These are phyloP conservation scores for Haberlea rhodopensis DNA, from an alignment of 257 asterid genomes.

Conservation along the genomic window DNA sequence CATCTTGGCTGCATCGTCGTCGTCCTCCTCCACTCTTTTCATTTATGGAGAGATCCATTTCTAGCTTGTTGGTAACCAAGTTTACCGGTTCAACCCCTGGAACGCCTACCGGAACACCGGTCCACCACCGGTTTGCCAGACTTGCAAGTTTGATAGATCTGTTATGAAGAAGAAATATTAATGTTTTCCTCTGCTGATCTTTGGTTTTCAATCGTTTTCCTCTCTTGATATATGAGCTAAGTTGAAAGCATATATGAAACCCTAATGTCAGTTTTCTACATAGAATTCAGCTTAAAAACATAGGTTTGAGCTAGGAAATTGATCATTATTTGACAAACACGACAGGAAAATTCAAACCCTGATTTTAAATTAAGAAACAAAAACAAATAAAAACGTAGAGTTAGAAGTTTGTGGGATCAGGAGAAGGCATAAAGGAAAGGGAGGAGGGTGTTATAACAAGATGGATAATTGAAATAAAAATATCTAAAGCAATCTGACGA, in stretches of 20 bases:
- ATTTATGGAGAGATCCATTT: slow-evolving; percentile 31
- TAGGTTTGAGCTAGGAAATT: background rate
- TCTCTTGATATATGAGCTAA: background rate
- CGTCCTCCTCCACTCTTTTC: slow-evolving; percentile 36
- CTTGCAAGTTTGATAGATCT: slow-evolving; percentile 16
- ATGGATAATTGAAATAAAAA: slow-evolving; percentile 4
- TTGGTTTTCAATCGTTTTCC: background rate
- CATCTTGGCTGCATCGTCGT: slow-evolving; percentile 39
- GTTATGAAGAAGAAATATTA: background rate
- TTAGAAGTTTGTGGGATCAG: slow-evolving; percentile 24
- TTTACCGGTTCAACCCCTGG: slow-evolving; percentile 45
- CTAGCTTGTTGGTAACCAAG: slow-evolving; percentile 27
- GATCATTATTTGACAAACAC: too few species aligned
- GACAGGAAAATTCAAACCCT: slow-evolving; percentile 8
- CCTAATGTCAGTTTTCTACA: background rate
- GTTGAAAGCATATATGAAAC: background rate
- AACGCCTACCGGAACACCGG: slow-evolving; percentile 43
- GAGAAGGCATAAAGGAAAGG: slow-evolving; percentile 20
- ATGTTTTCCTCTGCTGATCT: background rate
- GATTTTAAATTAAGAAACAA: background rate
- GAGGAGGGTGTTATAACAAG: background rate
- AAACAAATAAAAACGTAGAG: slow-evolving; percentile 20
- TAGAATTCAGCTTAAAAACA: background rate
- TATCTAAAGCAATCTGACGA: background rate
- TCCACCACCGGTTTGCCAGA: slow-evolving; percentile 71